phyloP scores from a whole-genome alignment of 1,284 basidiomycete species.

The Malassezia slooffiae region DNA sequence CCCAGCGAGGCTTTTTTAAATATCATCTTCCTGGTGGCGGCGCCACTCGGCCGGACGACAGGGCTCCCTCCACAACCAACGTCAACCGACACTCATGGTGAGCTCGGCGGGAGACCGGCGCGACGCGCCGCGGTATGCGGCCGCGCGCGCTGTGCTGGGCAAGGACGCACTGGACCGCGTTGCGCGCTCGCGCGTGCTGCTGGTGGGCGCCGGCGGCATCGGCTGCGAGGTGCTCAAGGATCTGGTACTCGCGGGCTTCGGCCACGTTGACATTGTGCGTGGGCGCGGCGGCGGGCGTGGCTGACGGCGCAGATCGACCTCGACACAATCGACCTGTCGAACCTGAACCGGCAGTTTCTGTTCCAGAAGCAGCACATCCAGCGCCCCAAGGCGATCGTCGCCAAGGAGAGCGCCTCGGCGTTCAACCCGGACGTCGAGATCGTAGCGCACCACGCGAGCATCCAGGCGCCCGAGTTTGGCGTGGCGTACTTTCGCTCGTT shows the following conservation, averaged over 20 bases:
- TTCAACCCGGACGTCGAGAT: constrained; percentile 89
- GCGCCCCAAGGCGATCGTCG: constrained; percentile 86
- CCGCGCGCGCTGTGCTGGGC: constrained; percentile 7
- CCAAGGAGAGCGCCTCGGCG: constrained; percentile 70
- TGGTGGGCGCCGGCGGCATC: constrained; percentile 94
- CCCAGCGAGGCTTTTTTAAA: no score
- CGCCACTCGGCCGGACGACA: no score
- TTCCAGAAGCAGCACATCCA: constrained; percentile 97
- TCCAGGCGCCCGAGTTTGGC: constrained; percentile 86
- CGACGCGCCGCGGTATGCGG: constrained; percentile 3
- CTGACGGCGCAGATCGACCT: constrained; percentile 60
- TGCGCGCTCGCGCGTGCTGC: constrained; percentile 51
- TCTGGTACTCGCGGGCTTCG: constrained; percentile 82
- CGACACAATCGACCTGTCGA: constrained; percentile 97
- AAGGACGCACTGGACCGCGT: constrained; percentile 4
- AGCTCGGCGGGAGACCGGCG: background rate
- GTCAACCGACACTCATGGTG: no score
- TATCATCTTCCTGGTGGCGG: no score
- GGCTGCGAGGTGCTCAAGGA: constrained; percentile 97
- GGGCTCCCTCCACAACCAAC: no score
- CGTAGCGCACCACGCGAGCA: constrained; percentile 81
- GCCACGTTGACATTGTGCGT: constrained; percentile 62
- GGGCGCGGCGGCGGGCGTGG: background rate
- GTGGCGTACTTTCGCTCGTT: constrained; percentile 79
- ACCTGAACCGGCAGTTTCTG: constrained; percentile 92